Evolutionary conservation across 768 basidiomycete genomes (phyloP), one percentile per base, ranked within the genome.

Genomic region (Suillus bovinus): DNA sequence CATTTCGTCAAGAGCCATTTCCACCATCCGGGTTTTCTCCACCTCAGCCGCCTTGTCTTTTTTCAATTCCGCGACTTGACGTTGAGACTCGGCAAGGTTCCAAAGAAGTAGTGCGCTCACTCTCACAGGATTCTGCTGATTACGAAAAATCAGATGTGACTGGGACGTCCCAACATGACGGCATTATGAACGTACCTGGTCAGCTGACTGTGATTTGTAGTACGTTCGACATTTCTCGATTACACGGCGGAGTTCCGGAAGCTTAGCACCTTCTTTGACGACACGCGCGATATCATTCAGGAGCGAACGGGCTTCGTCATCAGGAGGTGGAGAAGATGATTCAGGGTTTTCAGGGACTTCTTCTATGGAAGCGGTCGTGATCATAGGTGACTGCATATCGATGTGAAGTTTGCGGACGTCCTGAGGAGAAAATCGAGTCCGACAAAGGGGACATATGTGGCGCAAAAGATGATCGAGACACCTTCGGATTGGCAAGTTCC

Each of bases 361-460:
- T 11, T 71, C 70, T 5, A 57, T 27, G 16, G 68, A 3, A n/a
- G 64, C 52, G 58, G 70, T 47, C 22, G 72, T 38, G 29, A 68
- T 67, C 33, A 70, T 67, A 59, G 61, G 73, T 53, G 85, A 81
- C 59, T 73, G 74, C 22, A 67, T 61, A 71, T 89, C 88, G 54
- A 90, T 72, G 70, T 88, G 88, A 56, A 91, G 81, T 72, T 77
- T 83, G 52, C 84, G 78, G 50, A 82, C 70, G 11, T 82, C 77
- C 17, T 74, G 67, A 24, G 74, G 70, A 13, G 81, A 76, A 73
- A 88, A 88, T 24, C 76, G 71, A 9, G 70, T 76, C 49, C 89
- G 84, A 75, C 89, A 91, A 54, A 91, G 74, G 52, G 89, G 89
- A 68, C 89, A 91, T 56, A 72, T 74, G 46, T 76, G 74, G 59